phyloP scores from a whole-genome alignment of 352 stramenopile genomes.

The Pythium volutum region DNA sequence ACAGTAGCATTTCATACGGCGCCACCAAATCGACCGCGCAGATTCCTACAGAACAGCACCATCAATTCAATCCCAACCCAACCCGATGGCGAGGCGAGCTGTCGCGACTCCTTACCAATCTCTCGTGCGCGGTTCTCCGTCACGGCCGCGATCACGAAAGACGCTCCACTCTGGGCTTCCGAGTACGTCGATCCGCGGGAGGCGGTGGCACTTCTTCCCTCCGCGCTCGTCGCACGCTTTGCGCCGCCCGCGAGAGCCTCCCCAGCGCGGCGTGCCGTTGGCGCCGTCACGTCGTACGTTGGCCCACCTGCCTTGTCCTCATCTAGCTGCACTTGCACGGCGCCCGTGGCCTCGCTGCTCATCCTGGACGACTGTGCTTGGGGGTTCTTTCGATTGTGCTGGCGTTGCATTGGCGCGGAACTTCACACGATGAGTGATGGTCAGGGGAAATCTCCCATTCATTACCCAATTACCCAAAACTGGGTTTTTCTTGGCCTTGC shows the following conservation, averaged over 20 bases:
- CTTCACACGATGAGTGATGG: conserved; percentile 20
- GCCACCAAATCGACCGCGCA: conserved; percentile 69
- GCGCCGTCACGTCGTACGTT: conserved; percentile 33
- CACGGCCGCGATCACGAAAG: conserved; percentile 59
- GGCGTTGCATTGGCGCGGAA: conserved; percentile 1
- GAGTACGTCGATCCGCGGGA: conserved; percentile 14
- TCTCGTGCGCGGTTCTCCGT: conserved; percentile 57
- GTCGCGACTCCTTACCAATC: conserved; percentile 36
- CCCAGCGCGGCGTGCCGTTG: conserved; percentile 20
- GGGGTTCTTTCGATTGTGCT: not conserved
- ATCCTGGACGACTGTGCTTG: not conserved
- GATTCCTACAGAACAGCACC: conserved; percentile 35
- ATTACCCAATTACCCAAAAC: conserved; percentile 10
- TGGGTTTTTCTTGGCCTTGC: conserved; percentile 2
- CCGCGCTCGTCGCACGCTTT: not conserved
- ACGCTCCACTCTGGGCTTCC: conserved; percentile 27
- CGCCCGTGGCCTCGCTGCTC: not conserved
- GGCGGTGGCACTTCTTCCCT: not conserved
- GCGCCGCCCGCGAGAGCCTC: not conserved
- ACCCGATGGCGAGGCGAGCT: not conserved
- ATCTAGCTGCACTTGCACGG: conserved; percentile 32
- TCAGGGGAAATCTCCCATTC: conserved; percentile 22
- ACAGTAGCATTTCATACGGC: conserved; percentile 70
- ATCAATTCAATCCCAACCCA: not conserved
- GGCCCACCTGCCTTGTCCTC: conserved; percentile 26